Evolutionary conservation across 768 basidiomycete genomes (phyloP).

Genomic region (Mycena capillaripes): DNA sequence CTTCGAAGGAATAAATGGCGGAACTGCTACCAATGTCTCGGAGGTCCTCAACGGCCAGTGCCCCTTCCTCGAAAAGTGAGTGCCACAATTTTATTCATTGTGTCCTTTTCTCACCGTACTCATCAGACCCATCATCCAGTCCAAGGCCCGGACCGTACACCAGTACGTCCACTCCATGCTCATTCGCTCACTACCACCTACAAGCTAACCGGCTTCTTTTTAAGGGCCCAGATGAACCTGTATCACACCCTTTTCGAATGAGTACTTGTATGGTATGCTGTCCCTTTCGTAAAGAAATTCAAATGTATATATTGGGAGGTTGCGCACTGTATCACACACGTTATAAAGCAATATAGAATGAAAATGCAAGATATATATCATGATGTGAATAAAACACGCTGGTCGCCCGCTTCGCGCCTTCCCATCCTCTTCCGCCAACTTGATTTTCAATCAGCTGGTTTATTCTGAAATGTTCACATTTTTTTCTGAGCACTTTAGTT

Average conservation of each 20-base stretch:
- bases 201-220: neutral
- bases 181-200: neutral
- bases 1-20: conserved; percentile 25
- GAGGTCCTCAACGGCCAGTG: conserved; percentile 36
- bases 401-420: no score
- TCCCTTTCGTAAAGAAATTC: no score
- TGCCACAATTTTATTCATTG: neutral
- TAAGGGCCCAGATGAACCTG: conserved; percentile 25
- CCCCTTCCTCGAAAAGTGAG: conserved; percentile 23
- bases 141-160: conserved; percentile 4
- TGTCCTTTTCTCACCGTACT: neutral
- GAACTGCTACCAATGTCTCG: conserved; percentile 24
- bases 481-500: no score
- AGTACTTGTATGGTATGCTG: neutral
- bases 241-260: conserved; percentile 27
- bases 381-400: no score
- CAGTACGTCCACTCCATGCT: conserved; percentile 1
- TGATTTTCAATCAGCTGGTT: no score
- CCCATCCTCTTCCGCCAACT: no score
- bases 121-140: conserved; percentile 20
- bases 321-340: no score
- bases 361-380: no score
- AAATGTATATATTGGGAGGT: no score
- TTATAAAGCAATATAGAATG: no score
- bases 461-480: no score